Base-by-base conservation (phyloP, 2,329 filamentous ascomycete species). In the Colletotrichum karsti region DNA sequence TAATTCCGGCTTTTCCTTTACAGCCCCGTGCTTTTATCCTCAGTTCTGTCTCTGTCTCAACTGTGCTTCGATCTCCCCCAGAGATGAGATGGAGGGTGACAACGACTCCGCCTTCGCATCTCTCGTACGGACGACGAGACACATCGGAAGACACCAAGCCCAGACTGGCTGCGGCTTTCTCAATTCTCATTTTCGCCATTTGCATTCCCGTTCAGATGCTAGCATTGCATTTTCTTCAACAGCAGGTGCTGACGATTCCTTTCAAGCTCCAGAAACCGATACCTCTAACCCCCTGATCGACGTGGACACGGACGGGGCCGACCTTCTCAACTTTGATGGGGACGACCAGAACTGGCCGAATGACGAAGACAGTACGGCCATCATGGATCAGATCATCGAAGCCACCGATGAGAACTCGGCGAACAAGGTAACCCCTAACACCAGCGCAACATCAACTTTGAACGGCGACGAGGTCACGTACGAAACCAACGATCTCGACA, bases 381-480 rank as follows among this genome's bases (percentile, higher is more conserved):
- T 37, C 15, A 33, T 56, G 7, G 44, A 61, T 10, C 42, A 67
- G 24, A 55, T 44, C 18, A 35, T 18, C 30, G 30, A 51, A 30
- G 55, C 35, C 28, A 28, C 50, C 33, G 56, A 69, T 35, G 44
- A 59, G 10, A 42, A 22, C 22, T 41, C 42, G 13, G 55, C 54
- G 30, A 59, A 55, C 46, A 69, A 71, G 65, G 69, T 61, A 64
- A 69, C 61, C 30, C 62, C 69, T 48, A 69, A 63, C 22, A 74
- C 75, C 26, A 77, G 75, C 62, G 77, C 76, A 20, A 78, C 77
- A 15, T 73, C 76, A 28, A 79, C 77, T 5, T 69, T 79, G 35
- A 72, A 74, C 54, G 79, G 75, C 48, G 76, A 78, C 37, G 77
- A 78, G 33, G 73, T 70, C 24, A 71, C 68, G 24, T 71, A 72